Evolutionary conservation across 2,329 filamentous ascomycete genomes (phyloP).

Genomic region (Fusarium algeriense): DNA sequence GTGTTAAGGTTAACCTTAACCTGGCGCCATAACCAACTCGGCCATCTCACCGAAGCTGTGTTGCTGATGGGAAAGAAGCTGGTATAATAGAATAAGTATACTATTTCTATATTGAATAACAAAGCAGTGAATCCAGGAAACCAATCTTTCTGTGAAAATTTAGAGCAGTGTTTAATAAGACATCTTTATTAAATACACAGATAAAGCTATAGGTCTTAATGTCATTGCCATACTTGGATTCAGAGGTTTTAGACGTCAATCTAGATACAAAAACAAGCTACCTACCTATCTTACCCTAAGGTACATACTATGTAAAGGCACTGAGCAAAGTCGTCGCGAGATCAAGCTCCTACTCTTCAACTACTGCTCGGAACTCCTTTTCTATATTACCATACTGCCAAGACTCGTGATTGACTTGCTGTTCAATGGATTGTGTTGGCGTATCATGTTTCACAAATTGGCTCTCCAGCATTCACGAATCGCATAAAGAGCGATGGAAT

Average conservation of each 20-base stretch:
- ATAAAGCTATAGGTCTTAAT: not conserved
- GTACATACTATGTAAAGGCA: not conserved
- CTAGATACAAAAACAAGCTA: not conserved
- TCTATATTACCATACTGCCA: not conserved
- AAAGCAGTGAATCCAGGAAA: no score
- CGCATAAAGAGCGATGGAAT: no score
- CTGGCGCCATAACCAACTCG: conserved; percentile 49
- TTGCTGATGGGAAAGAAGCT: no score
- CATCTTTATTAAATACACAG: no score
- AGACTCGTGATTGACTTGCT: not conserved
- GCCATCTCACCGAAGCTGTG: conserved; percentile 43
- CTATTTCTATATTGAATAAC: no score
- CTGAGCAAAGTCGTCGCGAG: not conserved
- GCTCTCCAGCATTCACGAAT: no score
- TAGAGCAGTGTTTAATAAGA: no score
- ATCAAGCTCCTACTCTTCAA: not conserved
- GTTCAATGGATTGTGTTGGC: not conserved
- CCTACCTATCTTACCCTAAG: not conserved
- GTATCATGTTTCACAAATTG: no score
- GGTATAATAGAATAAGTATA: no score
- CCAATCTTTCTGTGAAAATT: no score
- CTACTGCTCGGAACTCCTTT: not conserved
- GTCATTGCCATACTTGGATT: not conserved
- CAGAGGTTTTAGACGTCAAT: not conserved
- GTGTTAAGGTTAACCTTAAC: conserved; percentile 47